A percentile compares a stretch with the other conserved stretches of the same genome.
These are phyloP conservation scores for Colletotrichum musicola DNA, from an alignment of 2,329 filamentous ascomycete species.

Conservation along the genomic window DNA sequence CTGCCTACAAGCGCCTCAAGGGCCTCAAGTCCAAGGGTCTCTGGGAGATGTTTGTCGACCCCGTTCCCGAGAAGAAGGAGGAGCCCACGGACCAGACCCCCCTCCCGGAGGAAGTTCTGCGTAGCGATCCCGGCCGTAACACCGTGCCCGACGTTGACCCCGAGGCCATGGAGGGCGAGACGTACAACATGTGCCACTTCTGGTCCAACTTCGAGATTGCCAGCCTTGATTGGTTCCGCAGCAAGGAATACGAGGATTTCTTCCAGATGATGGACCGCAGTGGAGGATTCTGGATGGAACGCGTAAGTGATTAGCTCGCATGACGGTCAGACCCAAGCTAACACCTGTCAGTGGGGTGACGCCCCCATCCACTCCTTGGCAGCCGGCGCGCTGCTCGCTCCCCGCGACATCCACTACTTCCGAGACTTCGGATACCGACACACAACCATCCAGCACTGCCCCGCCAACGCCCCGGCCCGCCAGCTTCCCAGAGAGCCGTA, in stretches of 20 bases:
- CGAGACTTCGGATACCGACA: constrained; percentile 98
- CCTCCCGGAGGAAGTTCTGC: constrained; percentile 84
- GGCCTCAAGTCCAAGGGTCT: constrained; percentile 91
- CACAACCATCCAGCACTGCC: constrained; percentile 98
- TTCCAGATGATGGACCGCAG: constrained; percentile 99
- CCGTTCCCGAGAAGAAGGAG: constrained; percentile 73
- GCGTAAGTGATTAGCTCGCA: constrained; percentile 67
- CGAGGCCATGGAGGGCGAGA: constrained; percentile 96
- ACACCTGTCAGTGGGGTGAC: constrained; percentile 87
- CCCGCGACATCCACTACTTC: constrained; percentile 96
- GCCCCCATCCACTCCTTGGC: constrained; percentile 98
- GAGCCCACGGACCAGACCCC: constrained; percentile 71
- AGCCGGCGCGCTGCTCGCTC: constrained; percentile 85
- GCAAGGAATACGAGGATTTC: constrained; percentile 97
- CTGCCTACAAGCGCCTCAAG: constrained; percentile 93
- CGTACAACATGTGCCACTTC: constrained; percentile 99
- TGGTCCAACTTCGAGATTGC: constrained; percentile 99
- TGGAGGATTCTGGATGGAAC: constrained; percentile 99
- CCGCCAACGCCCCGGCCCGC: constrained; percentile 90
- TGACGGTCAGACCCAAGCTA: constrained; percentile 45
- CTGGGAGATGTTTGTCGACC: constrained; percentile 99
- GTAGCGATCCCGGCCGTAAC: constrained; percentile 78
- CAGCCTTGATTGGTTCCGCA: constrained; percentile 93
- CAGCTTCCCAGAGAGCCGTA: constrained; percentile 86
- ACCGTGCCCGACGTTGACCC: constrained; percentile 85